Conservation (phyloP, 306 rosid species). For the Chamaecrista fasciculata region DNA sequence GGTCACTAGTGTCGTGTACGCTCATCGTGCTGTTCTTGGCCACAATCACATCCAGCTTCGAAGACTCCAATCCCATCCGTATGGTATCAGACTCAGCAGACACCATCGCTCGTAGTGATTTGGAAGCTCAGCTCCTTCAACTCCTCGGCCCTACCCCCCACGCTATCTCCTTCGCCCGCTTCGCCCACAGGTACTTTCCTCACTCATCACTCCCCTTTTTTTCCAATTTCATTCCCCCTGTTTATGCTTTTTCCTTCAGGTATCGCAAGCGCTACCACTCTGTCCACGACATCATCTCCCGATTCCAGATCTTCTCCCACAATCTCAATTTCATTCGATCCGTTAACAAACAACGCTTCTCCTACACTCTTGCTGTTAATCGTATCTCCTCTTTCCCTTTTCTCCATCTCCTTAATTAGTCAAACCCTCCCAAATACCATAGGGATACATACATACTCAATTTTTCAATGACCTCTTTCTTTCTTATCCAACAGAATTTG, state of each 20-base stretch:
- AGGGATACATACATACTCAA: too few species aligned
- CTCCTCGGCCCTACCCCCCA: constrained; percentile 57
- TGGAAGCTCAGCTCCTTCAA: constrained; percentile 49
- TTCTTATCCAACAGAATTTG: constrained; percentile 47
- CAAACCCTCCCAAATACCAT: background rate
- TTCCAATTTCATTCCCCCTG: background rate
- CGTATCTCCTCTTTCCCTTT: constrained; percentile 40
- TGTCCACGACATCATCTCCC: constrained; percentile 61
- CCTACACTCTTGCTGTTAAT: constrained; percentile 73
- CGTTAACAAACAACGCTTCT: constrained; percentile 52
- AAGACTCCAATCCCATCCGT: constrained; percentile 72
- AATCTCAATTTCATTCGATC: constrained; percentile 64
- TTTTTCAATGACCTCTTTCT: background rate
- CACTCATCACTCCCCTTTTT: background rate
- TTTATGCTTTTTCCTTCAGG: constrained; percentile 23
- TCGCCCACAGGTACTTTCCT: constrained; percentile 55
- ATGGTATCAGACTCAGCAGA: too few species aligned
- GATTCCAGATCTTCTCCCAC: constrained; percentile 66
- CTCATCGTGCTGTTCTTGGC: constrained; percentile 41
- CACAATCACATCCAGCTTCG: constrained; percentile 54
- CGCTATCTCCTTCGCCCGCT: constrained; percentile 75
- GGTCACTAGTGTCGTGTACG: constrained; percentile 22
- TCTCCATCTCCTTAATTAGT: background rate
- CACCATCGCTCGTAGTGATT: constrained; percentile 46
- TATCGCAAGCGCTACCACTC: constrained; percentile 65